Base-by-base conservation (phyloP, 257 asterid species). In the Vinca minor region DNA sequence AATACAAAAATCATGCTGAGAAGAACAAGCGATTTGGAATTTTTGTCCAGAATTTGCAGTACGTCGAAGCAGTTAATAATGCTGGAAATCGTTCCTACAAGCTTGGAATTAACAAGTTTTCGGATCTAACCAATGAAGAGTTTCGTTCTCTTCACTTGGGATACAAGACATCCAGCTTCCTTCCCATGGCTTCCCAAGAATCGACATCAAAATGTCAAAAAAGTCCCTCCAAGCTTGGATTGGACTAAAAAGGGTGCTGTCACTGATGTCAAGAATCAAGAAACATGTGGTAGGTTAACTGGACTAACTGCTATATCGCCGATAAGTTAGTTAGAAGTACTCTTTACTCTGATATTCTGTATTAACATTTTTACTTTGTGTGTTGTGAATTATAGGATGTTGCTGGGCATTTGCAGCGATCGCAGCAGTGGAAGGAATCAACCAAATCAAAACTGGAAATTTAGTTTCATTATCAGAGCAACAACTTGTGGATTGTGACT, bases 351-450 rank as follows among this genome's bases (percentile, higher is more conserved):
- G 38, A 42, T 34, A 54, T 29, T 15, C 5, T 54, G 20, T 13
- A 9, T 8, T 55, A 5, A 12, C 3, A 3, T 55, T 4, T 21
- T 4, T 21, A 14, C 48, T 5, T 14, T 11, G 15, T 23, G 34
- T 17, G 0, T 2, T 34, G 6, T 52, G 4, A 52, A 58, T 59
- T 68, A 63, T 65, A 89, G 94, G 92, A 69, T 71, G 94, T 66
- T 85, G 94, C 60, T 87, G 94, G 96, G 96, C 95, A 15, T 87
- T 89, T 62, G 73, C 94, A 3, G 82, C 91, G 41, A 71, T 85
- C 44, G 89, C 89, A 63, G 89, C 94, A 39, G 58, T 82, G 12
- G 94, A 87, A 75, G 91, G 94, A 67, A 74, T 89, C 65, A 71
- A 76, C 80, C 21, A 73, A 74, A 87, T 89, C 78, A 83, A 73